A percentile compares a stretch with the other conserved stretches of the same genome.
Conservation (phyloP, 192 early-diverging fungal species). For the Coemansia guatemalensis region DNA sequence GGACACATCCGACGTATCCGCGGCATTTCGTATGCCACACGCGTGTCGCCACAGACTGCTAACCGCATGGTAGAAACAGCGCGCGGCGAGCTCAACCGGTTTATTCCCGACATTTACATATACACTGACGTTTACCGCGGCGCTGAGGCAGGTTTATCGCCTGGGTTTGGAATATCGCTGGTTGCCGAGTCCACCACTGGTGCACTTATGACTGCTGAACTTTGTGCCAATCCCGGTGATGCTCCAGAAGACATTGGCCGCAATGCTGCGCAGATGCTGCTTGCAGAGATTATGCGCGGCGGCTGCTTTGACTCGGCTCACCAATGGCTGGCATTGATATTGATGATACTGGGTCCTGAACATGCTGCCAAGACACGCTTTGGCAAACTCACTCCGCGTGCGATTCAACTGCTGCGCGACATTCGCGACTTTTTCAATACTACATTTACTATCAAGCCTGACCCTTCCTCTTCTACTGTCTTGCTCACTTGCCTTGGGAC, state of each 20-base stretch:
- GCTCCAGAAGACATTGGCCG: slow-evolving; percentile 91
- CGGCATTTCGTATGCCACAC: slow-evolving; percentile 89
- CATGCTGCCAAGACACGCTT: slow-evolving; percentile 91
- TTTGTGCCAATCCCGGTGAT: slow-evolving; percentile 72
- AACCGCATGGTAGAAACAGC: slow-evolving; percentile 92
- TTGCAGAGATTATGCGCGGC: slow-evolving; percentile 83
- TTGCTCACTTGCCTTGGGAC: slow-evolving; percentile 86
- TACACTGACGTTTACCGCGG: slow-evolving; percentile 98
- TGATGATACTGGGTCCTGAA: slow-evolving; percentile 87
- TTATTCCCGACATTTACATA: slow-evolving; percentile 96
- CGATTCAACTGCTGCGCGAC: slow-evolving; percentile 93
- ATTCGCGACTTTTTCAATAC: slow-evolving; percentile 86
- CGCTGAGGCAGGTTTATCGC: slow-evolving; percentile 87
- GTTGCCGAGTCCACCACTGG: slow-evolving; percentile 92
- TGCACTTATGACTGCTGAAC: slow-evolving; percentile 81
- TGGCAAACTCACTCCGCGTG: slow-evolving; percentile 81
- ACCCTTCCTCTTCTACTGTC: slow-evolving; percentile 66
- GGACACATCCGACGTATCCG: slow-evolving; percentile 92
- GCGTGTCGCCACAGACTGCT: slow-evolving; percentile 92
- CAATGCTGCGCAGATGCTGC: slow-evolving; percentile 71
- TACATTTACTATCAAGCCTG: slow-evolving; percentile 88
- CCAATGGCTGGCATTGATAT: slow-evolving; percentile 85
- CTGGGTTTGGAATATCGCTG: slow-evolving; percentile 88
- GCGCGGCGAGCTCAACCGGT: slow-evolving; percentile 81
- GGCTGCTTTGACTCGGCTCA: slow-evolving; percentile 87